phyloP scores from a whole-genome alignment of 495 filamentous ascomycete species.

The Talaromyces trachyspermus region DNA sequence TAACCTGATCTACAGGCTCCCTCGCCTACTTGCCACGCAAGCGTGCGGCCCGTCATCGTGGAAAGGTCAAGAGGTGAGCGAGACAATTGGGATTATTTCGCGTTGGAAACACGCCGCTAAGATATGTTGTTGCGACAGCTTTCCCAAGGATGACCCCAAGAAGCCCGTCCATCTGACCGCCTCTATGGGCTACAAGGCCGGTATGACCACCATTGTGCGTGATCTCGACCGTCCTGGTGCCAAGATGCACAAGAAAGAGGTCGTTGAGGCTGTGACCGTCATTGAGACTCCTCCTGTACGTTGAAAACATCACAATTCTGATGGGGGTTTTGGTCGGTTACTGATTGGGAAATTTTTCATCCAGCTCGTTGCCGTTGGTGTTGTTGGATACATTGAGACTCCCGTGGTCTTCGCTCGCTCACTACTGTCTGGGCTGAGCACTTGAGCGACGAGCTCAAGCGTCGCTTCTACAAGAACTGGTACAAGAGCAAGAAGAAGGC shows the following conservation, averaged over 20 bases:
- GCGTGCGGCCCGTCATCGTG: conserved; percentile 90
- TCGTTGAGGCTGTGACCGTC: conserved; percentile 97
- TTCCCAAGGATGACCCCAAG: conserved; percentile 99
- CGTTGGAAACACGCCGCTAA: conserved; percentile 18
- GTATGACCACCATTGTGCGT: conserved; percentile 99
- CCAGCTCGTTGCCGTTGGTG: conserved; percentile 97
- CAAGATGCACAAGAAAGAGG: conserved; percentile 99
- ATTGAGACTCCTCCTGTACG: conserved; percentile 99
- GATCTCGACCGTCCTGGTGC: conserved; percentile 98
- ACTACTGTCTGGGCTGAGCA: conserved; percentile 99
- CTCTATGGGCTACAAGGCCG: conserved; percentile 99
- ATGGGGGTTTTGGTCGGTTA: background rate
- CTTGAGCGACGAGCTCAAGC: conserved; percentile 94
- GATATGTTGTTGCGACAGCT: conserved; percentile 53
- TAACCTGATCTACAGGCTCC: conserved; percentile 49
- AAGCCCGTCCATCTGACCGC: conserved; percentile 98
- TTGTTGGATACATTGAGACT: conserved; percentile 99
- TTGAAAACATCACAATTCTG: conserved; percentile 11
- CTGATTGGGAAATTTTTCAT: conserved; percentile 43
- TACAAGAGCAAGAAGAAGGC: conserved; percentile 99
- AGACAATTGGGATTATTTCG: conserved; percentile 6
- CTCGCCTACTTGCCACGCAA: conserved; percentile 96
- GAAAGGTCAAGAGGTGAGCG: conserved; percentile 96
- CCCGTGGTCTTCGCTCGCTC: conserved; percentile 97
- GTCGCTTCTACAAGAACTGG: conserved; percentile 99